Base-by-base conservation (phyloP, 148 eudicot genomes). In the Simmondsia chinensis region DNA sequence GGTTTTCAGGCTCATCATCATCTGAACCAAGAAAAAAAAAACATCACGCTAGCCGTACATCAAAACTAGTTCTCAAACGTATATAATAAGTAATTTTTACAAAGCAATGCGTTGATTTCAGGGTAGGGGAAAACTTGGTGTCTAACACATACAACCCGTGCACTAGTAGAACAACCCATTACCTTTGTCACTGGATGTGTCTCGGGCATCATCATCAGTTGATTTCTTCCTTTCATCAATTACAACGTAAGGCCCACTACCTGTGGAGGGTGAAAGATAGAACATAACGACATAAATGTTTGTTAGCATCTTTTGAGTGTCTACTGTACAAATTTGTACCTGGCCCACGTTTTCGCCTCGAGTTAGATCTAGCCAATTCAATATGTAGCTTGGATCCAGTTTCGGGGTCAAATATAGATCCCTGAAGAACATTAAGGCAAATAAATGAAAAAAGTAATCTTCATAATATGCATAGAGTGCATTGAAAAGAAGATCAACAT, bases 301-400 rank as follows among this genome's bases (percentile, higher is more conserved):
- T n/a, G n/a, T n/a, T n/a, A n/a, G n/a, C n/a, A n/a, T n/a, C n/a
- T n/a, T n/a, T 17, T 17, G 6, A 21, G 9, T 3, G 16, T 54
- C 20, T 39, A 18, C 4, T 9, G 23, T 6, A 31, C 16, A 15
- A 39, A 13, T 9, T 2, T 26, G 33, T 62, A 83, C 97, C 91
- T 59, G 87, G 69, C 38, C 61, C 83, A 20, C 52, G 60, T 50
- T 66, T 80, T 39, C 94, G 63, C 60, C 82, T 79, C 9, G 97
- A 88, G 56, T 88, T 88, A 38, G 94, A 70, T 65, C 94, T 88
- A 44, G 97, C 97, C 38, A 84, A 57, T 62, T 88, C 97, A 57
- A 88, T 66, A 57, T 84, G 87, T 57, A 88, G 69, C 45, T 48
- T 57, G 28, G 76, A 68, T 19, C 91, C 87, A 70, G 79, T 52